Conservation (phyloP, 108 stramenopile species). For the Cyclostephanos tholiformis region DNA sequence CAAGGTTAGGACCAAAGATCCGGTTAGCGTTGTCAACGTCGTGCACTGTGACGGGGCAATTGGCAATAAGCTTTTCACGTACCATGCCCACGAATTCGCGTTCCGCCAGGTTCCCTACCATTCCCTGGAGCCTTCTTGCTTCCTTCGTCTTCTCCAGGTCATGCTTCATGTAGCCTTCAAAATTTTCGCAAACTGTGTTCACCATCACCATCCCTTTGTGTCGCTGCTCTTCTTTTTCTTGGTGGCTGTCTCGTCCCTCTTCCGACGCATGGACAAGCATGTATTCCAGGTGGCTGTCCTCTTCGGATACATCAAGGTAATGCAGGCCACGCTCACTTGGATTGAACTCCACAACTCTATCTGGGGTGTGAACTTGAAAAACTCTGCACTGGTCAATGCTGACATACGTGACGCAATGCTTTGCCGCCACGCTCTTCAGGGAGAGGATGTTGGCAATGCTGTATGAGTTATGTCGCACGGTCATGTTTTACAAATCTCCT, state of each 20-base stretch:
- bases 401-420: constrained; percentile 36
- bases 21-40: background rate
- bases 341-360: background rate
- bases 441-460: constrained; percentile 42
- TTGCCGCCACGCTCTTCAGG: background rate
- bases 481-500: constrained; percentile 17
- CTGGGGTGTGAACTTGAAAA: background rate
- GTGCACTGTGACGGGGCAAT: background rate
- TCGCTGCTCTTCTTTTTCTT: too few species aligned
- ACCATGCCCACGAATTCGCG: background rate
- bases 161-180: too few species aligned
- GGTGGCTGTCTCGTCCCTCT: too few species aligned
- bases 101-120: background rate
- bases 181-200: too few species aligned
- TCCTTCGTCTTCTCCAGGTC: too few species aligned
- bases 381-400: background rate
- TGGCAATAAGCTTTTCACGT: background rate
- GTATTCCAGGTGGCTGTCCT: too few species aligned
- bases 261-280: too few species aligned
- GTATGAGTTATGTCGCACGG: constrained; percentile 43
- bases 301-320: background rate
- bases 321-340: background rate
- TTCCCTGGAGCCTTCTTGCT: background rate
- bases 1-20: background rate
- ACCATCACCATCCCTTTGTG: too few species aligned